Evolutionary conservation across 129 eudicot genomes (phyloP).

Genomic region (Lactuca sativa): DNA sequence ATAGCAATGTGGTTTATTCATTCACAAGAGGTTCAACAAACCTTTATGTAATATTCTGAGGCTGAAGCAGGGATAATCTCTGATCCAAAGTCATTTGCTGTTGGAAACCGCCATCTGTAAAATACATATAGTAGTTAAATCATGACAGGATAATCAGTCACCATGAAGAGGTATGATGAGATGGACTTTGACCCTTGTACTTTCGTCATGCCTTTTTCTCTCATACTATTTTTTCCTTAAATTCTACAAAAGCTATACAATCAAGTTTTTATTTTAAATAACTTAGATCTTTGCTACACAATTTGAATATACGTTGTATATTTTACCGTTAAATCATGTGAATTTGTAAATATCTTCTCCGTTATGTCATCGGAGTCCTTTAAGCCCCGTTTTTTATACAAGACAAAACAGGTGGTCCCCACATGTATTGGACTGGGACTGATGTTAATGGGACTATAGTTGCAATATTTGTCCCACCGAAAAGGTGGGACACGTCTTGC

Average conservation of each 20-base stretch:
- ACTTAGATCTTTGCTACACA: neutral
- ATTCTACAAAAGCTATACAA: neutral
- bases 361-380: too few species aligned
- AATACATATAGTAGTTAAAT: neutral
- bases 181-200: slow-evolving; percentile 15
- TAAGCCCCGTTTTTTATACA: too few species aligned
- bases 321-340: too few species aligned
- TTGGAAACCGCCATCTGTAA: slow-evolving; percentile 96
- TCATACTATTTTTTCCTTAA: too few species aligned
- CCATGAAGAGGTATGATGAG: slow-evolving; percentile 1
- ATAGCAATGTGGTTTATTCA: neutral
- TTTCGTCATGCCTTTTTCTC: neutral
- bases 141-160: slow-evolving; percentile 6
- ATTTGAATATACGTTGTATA: neutral
- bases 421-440: too few species aligned
- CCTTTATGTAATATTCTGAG: slow-evolving; percentile 67
- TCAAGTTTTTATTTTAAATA: neutral
- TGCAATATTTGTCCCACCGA: too few species aligned
- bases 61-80: slow-evolving; percentile 98
- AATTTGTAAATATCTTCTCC: too few species aligned
- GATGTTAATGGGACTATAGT: too few species aligned
- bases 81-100: slow-evolving; percentile 96
- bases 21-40: slow-evolving; percentile 17
- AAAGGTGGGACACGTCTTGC: too few species aligned
- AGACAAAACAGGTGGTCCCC: too few species aligned